Evolutionary conservation across 169 alveolate species (phyloP).

Genomic region (Neospora caninum): DNA sequence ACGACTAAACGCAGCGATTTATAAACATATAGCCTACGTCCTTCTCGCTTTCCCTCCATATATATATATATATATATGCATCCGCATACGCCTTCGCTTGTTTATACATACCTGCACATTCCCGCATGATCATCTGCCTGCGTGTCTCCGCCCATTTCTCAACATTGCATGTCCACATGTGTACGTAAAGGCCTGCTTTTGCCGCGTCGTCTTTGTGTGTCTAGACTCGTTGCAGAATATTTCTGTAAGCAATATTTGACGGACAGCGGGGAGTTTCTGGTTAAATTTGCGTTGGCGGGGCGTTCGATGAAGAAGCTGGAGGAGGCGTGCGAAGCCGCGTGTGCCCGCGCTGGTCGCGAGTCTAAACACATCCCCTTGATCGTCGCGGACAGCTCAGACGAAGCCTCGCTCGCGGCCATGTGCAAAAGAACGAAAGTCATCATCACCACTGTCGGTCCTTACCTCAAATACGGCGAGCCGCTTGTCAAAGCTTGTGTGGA

Average conservation of each 20-base stretch:
- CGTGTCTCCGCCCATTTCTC: no score
- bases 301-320: slow-evolving; percentile 22
- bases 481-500: slow-evolving; percentile 58
- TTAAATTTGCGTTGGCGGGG: slow-evolving; percentile 16
- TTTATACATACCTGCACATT: no score
- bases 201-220: not conserved
- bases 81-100: no score
- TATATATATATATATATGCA: no score
- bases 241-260: not conserved
- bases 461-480: slow-evolving; percentile 61
- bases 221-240: slow-evolving; percentile 1
- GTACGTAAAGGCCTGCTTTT: no score
- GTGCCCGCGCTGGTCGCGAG: not conserved
- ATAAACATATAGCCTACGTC: no score
- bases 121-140: no score
- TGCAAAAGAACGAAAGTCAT: slow-evolving; percentile 30
- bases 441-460: slow-evolving; percentile 56
- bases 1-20: no score
- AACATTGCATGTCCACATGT: no score
- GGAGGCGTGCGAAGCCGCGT: not conserved
- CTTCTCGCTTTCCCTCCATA: no score
- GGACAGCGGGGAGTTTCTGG: not conserved
- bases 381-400: slow-evolving; percentile 22
- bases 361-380: not conserved
- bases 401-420: not conserved